Conservation (phyloP, 352 stramenopile genomes). For the Thraustochytrium striatum region DNA sequence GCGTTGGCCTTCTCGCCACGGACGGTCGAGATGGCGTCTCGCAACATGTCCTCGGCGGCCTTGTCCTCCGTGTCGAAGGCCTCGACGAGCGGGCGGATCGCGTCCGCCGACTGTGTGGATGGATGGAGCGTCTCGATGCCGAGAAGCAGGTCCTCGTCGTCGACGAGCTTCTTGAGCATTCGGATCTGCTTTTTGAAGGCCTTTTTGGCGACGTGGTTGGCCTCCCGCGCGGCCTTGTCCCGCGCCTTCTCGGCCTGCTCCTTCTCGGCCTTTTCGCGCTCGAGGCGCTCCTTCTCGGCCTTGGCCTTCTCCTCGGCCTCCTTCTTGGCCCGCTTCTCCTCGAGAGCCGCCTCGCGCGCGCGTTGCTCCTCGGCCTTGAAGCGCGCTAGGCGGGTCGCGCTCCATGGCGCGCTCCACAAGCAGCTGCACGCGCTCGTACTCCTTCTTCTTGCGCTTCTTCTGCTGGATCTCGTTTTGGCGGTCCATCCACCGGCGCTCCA, state of each 20-base stretch:
- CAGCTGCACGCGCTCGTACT: constrained; percentile 68
- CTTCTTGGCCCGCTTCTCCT: constrained; percentile 55
- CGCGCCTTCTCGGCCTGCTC: constrained; percentile 56
- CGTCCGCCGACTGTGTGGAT: too few species aligned
- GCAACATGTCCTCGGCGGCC: too few species aligned
- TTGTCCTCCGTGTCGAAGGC: constrained; percentile 17
- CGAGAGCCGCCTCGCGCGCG: constrained; percentile 49
- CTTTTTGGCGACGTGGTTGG: constrained; percentile 55
- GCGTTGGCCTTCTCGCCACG: constrained; percentile 31
- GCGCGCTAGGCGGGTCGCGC: constrained; percentile 62
- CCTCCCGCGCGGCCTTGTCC: too few species aligned
- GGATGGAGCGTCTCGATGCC: too few species aligned
- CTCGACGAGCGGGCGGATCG: too few species aligned
- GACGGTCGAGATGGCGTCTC: too few species aligned
- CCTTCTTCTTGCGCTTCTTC: constrained; percentile 73
- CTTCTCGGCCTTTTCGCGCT: constrained; percentile 49
- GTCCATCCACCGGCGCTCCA: constrained; percentile 75
- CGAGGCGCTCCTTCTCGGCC: constrained; percentile 50
- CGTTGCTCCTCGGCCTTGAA: constrained; percentile 54
- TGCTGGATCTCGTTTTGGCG: constrained; percentile 70
- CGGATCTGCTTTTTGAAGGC: constrained; percentile 56
- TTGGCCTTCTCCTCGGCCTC: constrained; percentile 54
- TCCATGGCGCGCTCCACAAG: constrained; percentile 73
- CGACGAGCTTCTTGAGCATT: constrained; percentile 63
- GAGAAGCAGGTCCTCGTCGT: background rate